A percentile compares a stretch with the other conserved stretches of the same genome.
Evolutionary conservation across 2,329 filamentous ascomycete species (phyloP).

Genomic region (Hymenoscyphus albidus): DNA sequence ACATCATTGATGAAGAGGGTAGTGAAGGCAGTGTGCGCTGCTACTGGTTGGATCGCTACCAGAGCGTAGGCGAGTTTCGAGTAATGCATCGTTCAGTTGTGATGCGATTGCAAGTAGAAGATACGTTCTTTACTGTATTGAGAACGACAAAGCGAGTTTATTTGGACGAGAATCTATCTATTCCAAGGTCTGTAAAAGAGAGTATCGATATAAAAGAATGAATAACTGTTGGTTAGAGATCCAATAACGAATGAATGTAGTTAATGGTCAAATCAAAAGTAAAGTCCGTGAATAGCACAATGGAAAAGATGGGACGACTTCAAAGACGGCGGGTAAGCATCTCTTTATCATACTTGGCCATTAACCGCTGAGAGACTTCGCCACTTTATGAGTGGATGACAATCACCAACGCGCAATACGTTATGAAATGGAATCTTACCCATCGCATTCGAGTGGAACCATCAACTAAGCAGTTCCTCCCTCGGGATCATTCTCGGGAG

Average conservation of each 20-base stretch:
- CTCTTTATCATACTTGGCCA: neutral
- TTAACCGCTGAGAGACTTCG: neutral
- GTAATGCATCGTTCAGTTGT: conserved; percentile 7
- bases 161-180: conserved; percentile 2
- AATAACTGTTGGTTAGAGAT: neutral
- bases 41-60: conserved; percentile 29
- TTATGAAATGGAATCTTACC: neutral
- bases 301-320: neutral
- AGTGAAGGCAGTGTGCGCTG: conserved; percentile 61
- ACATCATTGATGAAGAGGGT: conserved; percentile 59
- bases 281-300: conserved; percentile 2
- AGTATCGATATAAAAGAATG: neutral
- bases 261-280: conserved; percentile 1
- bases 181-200: neutral
- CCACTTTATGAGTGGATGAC: neutral
- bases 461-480: neutral
- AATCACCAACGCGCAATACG: neutral
- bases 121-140: neutral
- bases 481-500: neutral
- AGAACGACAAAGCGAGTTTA: neutral
- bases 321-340: neutral
- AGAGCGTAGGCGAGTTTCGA: conserved; percentile 17
- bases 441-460: neutral
- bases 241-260: neutral
- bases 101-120: neutral